Evolutionary conservation across 352 stramenopile genomes (phyloP), one percentile per base, ranked within the genome.

Genomic region (Pythium oligandrum): DNA sequence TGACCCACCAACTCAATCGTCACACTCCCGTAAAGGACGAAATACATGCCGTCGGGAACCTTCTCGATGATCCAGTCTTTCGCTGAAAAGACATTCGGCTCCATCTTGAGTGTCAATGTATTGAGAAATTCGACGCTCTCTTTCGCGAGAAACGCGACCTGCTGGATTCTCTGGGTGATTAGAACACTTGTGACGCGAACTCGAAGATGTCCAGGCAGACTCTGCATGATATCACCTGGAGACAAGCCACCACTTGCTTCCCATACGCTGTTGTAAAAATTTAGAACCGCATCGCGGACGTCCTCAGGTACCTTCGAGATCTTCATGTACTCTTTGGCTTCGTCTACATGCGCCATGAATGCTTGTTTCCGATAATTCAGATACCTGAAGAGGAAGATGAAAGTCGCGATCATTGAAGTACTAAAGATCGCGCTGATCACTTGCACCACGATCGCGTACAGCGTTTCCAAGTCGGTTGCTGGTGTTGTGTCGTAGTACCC

Each of bases 1-100:
- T 73, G 63, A n/a, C 51, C 60, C 3, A 40, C 34, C 0, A 42
- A 47, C 32, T 83, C 65, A 1, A 87, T 59, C 37, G 82, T 53
- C 2, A 87, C 75, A 36, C 57, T 81, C 1, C 78, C 78, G 3
- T 74, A 64, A 6, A 85, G 54, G 30, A 87, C 66, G 44, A 89
- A 87, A 32, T 69, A 89, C 76, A 89, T 86, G 2, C 71, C 74
- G 31, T 86, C 73, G 0, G 75, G 64, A 9, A 78, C 49, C 30
- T 85, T 83, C 46, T 87, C 74, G 33, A 89, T 79, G 44, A 89
- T 73, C 78, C 78, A 89, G 44, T 89, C 78, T 48, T 86, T 89
- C 2, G 78, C 74, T 3, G 78, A 83, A 44, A 71, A 88, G 3
- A 75, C 62, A 33, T 65, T 73, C 6, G 73, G 64, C 32, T 71